Evolutionary conservation across 202 grass and related monocot species (phyloP).

Genomic region (Bolboschoenoplectus hybrid): DNA sequence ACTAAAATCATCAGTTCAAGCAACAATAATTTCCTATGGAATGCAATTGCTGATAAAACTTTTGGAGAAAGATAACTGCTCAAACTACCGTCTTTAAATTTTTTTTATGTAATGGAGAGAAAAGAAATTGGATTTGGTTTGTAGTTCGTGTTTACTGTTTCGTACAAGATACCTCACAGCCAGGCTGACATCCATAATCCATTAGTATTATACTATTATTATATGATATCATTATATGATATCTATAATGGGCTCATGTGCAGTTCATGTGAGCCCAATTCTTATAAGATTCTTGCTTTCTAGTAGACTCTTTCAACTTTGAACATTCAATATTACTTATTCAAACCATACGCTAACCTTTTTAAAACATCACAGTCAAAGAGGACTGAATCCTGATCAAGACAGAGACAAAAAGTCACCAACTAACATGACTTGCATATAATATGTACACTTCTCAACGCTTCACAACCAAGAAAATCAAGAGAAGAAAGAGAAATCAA

Average conservation of each 20-base stretch:
- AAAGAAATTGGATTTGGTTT: too few species aligned
- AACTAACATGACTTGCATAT: slow-evolving; percentile 2
- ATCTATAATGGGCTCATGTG: not conserved
- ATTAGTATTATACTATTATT: too few species aligned
- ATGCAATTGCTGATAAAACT: not conserved
- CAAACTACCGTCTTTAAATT: too few species aligned
- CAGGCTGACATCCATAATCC: too few species aligned
- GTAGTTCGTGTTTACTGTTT: too few species aligned
- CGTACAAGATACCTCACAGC: too few species aligned
- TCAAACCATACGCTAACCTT: not conserved
- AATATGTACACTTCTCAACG: not conserved
- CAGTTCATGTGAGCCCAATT: not conserved
- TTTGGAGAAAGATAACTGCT: not conserved
- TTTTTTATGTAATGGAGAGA: too few species aligned
- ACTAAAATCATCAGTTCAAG: too few species aligned
- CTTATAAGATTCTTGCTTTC: not conserved
- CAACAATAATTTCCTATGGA: too few species aligned
- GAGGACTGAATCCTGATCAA: not conserved
- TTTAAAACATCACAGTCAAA: not conserved
- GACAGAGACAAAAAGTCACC: not conserved
- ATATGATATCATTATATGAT: not conserved
- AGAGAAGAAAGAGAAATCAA: not conserved
- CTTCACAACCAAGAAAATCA: not conserved
- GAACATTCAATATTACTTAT: not conserved
- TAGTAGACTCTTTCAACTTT: not conserved